Evolutionary conservation across 116 monocot species (phyloP).

Genomic region (Papilionanthe hybrid): DNA sequence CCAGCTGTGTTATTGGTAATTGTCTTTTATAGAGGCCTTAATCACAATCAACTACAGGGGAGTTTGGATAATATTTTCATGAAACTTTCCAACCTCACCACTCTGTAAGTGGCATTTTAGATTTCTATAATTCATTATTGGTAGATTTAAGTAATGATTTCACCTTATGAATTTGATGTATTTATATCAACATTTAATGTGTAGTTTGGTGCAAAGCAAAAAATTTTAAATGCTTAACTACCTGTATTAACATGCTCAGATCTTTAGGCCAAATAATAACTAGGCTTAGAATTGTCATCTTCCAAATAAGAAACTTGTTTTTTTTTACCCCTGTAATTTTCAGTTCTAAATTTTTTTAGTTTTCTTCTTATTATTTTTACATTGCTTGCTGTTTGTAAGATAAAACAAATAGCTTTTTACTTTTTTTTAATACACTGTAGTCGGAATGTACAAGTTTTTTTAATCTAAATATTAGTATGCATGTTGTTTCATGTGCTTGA

Average conservation of each 20-base stretch:
- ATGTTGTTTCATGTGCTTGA: background rate
- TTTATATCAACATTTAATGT: background rate
- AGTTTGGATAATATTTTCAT: slow-evolving; percentile 56
- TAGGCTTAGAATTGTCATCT: background rate
- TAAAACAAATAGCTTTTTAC: background rate
- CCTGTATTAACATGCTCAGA: background rate
- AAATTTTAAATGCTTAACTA: background rate
- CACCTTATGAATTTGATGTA: background rate
- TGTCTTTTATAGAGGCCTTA: slow-evolving; percentile 55
- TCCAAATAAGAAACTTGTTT: background rate
- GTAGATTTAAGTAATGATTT: background rate
- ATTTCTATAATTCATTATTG: background rate
- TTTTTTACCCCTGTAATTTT: background rate
- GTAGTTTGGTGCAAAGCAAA: background rate
- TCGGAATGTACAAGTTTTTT: background rate
- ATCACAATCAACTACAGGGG: slow-evolving; percentile 68
- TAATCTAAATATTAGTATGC: slow-evolving; percentile 1
- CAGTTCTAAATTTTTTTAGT: background rate
- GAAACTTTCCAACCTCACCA: slow-evolving; percentile 49
- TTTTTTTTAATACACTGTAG: background rate
- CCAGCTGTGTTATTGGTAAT: background rate
- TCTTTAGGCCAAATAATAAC: background rate
- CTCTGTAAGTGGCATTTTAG: slow-evolving; percentile 44
- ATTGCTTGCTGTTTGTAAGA: background rate
- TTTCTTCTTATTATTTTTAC: background rate